These are phyloP conservation scores for Aspergillus chevalieri DNA, from an alignment of 2,329 filamentous ascomycete species.

Conservation along the genomic window DNA sequence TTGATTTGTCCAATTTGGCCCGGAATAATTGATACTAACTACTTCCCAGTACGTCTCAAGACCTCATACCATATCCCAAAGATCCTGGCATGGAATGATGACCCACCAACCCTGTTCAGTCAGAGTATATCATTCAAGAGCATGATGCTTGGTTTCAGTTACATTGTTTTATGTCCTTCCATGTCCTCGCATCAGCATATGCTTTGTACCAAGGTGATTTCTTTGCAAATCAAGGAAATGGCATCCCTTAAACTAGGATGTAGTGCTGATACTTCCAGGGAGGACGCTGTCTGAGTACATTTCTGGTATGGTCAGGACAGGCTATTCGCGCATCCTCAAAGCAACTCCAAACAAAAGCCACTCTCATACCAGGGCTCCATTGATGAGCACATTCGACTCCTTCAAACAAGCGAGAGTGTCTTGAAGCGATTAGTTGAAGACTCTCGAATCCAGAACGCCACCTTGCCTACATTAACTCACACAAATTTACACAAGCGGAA, in stretches of 20 bases:
- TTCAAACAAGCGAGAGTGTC: conserved; percentile 13
- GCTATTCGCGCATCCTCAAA: conserved; percentile 14
- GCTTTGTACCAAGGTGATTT: conserved; percentile 26
- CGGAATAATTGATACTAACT: conserved; percentile 1
- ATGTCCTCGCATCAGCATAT: conserved; percentile 32
- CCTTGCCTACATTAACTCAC: conserved; percentile 19
- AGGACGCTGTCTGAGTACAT: conserved; percentile 12
- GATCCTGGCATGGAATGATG: conserved; percentile 19
- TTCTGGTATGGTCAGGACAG: conserved; percentile 17
- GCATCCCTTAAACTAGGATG: conserved; percentile 5
- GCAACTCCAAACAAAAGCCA: neutral
- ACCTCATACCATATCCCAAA: conserved; percentile 19
- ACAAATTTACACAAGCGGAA: conserved; percentile 29
- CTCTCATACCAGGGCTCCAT: conserved; percentile 14
- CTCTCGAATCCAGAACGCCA: conserved; percentile 14
- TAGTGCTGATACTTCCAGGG: conserved; percentile 7
- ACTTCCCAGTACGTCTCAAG: conserved; percentile 15
- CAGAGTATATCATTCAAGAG: conserved; percentile 38
- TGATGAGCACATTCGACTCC: conserved; percentile 8
- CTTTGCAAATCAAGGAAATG: conserved; percentile 23
- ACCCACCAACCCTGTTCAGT: conserved; percentile 23
- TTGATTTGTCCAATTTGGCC: neutral
- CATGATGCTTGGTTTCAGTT: conserved; percentile 28
- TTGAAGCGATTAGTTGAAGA: conserved; percentile 17
- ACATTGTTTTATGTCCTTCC: conserved; percentile 24